Evolutionary conservation across 257 asterid species (phyloP).

Genomic region (Schizonepeta tenuifolia): DNA sequence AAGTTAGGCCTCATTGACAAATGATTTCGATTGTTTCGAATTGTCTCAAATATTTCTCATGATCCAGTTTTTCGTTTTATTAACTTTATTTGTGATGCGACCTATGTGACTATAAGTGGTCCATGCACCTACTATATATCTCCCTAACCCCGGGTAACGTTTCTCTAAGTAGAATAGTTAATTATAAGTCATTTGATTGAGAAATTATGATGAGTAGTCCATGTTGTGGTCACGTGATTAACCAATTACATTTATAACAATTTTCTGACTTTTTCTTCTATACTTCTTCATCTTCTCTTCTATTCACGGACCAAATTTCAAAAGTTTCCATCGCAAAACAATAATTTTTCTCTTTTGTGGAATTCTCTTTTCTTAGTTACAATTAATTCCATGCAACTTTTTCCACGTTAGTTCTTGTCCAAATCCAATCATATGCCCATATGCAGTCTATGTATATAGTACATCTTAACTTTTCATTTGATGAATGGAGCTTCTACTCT

Average conservation of each 20-base stretch:
- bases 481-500: too few relatives aligned
- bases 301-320: constrained; percentile 15
- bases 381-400: neutral
- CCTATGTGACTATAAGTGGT: too few relatives aligned
- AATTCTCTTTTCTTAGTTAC: neutral
- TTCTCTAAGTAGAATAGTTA: too few relatives aligned
- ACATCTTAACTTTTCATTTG: too few relatives aligned
- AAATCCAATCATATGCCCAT: neutral
- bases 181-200: constrained; percentile 9
- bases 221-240: constrained; percentile 33
- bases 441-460: too few relatives aligned
- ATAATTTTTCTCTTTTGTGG: neutral
- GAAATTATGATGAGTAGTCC: constrained; percentile 31
- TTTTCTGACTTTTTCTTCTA: neutral
- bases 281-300: neutral
- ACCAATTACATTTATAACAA: constrained; percentile 3
- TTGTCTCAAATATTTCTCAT: too few relatives aligned
- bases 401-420: neutral
- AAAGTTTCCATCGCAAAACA: constrained; percentile 14
- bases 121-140: too few relatives aligned
- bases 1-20: too few relatives aligned
- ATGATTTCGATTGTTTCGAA: too few relatives aligned
- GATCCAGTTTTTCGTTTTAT: too few relatives aligned
- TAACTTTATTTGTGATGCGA: too few relatives aligned
- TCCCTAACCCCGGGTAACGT: too few relatives aligned